Percentiles rank a stretch among this genome's conserved stretches.
These are phyloP conservation scores for Zygosaccharomyces bisporus DNA, from an alignment of 805 yeast genomes.

Conservation along the genomic window DNA sequence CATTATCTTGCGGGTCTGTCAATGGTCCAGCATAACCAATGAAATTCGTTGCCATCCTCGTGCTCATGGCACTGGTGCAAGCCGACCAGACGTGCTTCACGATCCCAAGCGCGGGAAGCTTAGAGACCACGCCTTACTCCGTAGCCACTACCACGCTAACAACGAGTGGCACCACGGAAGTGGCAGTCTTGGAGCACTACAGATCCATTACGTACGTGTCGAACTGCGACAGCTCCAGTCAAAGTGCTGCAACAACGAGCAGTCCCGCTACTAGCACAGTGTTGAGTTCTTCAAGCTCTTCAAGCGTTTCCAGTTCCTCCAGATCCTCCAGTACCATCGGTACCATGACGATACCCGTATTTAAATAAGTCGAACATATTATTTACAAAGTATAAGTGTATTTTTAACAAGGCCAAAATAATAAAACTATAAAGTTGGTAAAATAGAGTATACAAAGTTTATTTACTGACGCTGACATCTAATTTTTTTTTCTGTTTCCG, in stretches of 20 bases:
- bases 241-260: neutral
- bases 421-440: neutral
- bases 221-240: slow-evolving; percentile 18
- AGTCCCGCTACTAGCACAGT: no score
- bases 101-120: slow-evolving; percentile 21
- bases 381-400: no score
- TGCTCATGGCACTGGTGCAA: neutral
- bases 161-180: slow-evolving; percentile 17
- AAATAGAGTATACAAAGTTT: neutral
- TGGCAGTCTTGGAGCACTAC: slow-evolving; percentile 25
- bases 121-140: slow-evolving; percentile 29
- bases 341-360: slow-evolving; percentile 1
- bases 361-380: neutral
- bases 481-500: no score
- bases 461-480: slow-evolving; percentile 3
- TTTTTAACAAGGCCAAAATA: no score
- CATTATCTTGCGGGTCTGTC: neutral
- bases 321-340: slow-evolving; percentile 1
- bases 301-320: neutral
- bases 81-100: slow-evolving; percentile 20
- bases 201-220: slow-evolving; percentile 25
- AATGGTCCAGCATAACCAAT: neutral
- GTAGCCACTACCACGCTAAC: slow-evolving; percentile 18
- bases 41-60: neutral
- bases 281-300: neutral